Base-by-base conservation (phyloP, 768 basidiomycete genomes). In the Lactifluus subvellereus region DNA sequence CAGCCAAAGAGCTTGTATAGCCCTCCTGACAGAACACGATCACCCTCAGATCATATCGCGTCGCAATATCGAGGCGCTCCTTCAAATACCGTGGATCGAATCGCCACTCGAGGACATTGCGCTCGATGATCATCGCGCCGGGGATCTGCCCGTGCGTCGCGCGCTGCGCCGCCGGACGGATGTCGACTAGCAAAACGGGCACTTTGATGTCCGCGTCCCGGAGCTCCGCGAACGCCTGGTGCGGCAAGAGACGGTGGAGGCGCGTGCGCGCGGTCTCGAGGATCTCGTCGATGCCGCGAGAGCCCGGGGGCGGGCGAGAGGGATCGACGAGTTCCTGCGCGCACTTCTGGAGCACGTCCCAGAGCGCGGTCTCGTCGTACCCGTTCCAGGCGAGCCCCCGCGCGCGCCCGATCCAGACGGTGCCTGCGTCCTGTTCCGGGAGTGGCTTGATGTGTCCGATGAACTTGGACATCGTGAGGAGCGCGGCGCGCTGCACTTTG, bases 21-120 rank as follows among this genome's bases (percentile, higher is more conserved):
- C 90, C 88, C 54, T 89, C 88, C 70, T 87, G 83, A 71, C 87
- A 88, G 67, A 91, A 84, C 10, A 92, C 73, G 65, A 92, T 88
- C 35, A 89, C 79, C 51, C 87, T 74, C 43, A 91, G 70, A 74
- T 91, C 90, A 67, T 88, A 91, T 59, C 88, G 76, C 73, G 89
- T 85, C 27, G 83, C 89, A 66, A 91, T 84, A 1, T 81, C 74
- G 57, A 91, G 73, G 38, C 85, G 77, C 13, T 80, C 76, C 6
- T 80, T 76, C 30, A 56, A 52, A 66, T 75, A 79, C 59, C 87
- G 78, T 4, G 89, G 90, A 72, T 92, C 89, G 66, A 92, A 85
- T 27, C 83, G 80, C 88, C 88, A 90, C 71, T 92, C 90, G 57
- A 92, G 78, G 6, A 84, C 81, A 69, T 88, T 91, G 27, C 89